Base-by-base conservation (phyloP, 352 stramenopile species). In the Globisporangium cylindrosporum region DNA sequence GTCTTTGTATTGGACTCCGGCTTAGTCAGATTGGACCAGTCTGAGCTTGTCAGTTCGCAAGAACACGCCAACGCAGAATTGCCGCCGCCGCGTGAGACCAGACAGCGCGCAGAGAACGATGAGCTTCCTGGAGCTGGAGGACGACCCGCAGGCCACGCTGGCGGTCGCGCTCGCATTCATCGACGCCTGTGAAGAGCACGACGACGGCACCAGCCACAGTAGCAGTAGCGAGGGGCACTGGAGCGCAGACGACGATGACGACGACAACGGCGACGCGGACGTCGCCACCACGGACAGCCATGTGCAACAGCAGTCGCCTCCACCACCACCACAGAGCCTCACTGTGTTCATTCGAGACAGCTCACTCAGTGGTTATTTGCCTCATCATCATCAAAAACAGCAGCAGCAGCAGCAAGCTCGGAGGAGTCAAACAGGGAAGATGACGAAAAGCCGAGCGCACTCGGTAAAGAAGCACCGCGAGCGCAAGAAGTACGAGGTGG, bases 81-180 rank as follows among this genome's bases (percentile, higher is more conserved):
- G 27, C 27, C 27, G 27, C 27, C 27, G 3, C 3, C 27, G 6
- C 27, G 27, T 32, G 27, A 32, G 27, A 32, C 27, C 27, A 32
- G 27, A 32, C 27, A 32, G 27, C 27, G 27, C 27, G 27, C 27
- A 32, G 27, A 32, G 27, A 32, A 32, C 27, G 27, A 68, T 67
- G 62, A 67, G 62, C 51, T 67, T 67, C 34, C n/a, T 67, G 20
- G 8, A n/a, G 27, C n/a, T 51, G 32, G 62, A 67, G 49, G 32
- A 36, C 34, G 49, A 67, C 32, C 62, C 46, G 51, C 34, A 46
- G 14, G 51, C 49, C 14, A 75, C 70, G 49, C 56, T 75, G 36
- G 58, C 60, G 32, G 59, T 59, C 20, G 60, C 69, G 24, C 22
- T 75, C 36, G 67, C 62, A 34, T 68, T 75, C 62, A 72, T 75